Evolutionary conservation across 2,329 filamentous ascomycete species (phyloP).

Genomic region (Aspergillus sp.): DNA sequence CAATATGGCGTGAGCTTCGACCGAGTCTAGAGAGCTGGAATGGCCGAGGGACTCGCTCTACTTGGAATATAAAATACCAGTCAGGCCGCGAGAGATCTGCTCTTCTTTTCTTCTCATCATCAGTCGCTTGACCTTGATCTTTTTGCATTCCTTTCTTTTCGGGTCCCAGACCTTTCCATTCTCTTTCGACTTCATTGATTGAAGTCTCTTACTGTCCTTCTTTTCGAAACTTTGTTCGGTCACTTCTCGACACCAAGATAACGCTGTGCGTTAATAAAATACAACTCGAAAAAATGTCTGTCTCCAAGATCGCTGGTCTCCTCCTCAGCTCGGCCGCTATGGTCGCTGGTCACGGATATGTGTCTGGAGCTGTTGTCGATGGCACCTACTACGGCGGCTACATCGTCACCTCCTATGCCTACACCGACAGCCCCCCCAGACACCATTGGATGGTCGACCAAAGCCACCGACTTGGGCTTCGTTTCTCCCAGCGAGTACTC

Average conservation of each 20-base stretch:
- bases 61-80: constrained; percentile 12
- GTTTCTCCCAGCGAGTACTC: constrained; percentile 45
- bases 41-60: no score
- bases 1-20: neutral
- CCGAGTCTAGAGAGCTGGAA: neutral
- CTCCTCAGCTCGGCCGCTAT: constrained; percentile 31
- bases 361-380: constrained; percentile 30
- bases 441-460: constrained; percentile 52
- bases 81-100: neutral
- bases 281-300: constrained; percentile 23
- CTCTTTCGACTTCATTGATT: constrained; percentile 30
- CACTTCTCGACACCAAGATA: constrained; percentile 14
- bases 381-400: constrained; percentile 37
- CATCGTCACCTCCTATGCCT: constrained; percentile 30
- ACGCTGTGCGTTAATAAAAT: constrained; percentile 28
- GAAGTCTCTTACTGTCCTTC: constrained; percentile 23
- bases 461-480: constrained; percentile 51
- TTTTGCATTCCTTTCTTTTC: constrained; percentile 25
- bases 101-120: constrained; percentile 18
- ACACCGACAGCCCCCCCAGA: constrained; percentile 33
- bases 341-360: constrained; percentile 36
- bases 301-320: constrained; percentile 28
- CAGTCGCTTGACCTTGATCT: constrained; percentile 1
- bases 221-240: constrained; percentile 13
- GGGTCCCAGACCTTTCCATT: constrained; percentile 25